Evolutionary conservation across 345 rosid species (phyloP).

Genomic region (Cardamine chenopodiifolia): DNA sequence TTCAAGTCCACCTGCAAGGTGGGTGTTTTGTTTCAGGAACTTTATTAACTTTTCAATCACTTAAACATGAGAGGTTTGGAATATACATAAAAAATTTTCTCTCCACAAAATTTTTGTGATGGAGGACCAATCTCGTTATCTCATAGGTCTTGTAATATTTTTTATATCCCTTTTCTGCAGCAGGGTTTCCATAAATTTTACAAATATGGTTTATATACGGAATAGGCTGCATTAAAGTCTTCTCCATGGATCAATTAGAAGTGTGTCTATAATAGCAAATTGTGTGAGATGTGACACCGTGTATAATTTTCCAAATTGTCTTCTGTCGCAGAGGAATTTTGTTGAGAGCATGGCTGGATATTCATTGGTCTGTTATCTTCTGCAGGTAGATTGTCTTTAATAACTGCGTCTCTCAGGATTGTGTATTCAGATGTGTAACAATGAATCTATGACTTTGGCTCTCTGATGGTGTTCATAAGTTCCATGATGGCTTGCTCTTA

Average conservation of each 20-base stretch:
- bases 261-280: neutral
- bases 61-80: slow-evolving; percentile 20
- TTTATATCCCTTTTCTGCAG: neutral
- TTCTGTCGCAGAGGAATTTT: slow-evolving; percentile 81
- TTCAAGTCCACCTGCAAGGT: slow-evolving; percentile 13
- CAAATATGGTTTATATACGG: neutral
- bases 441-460: neutral
- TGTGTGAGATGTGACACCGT: neutral
- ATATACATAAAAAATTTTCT: neutral
- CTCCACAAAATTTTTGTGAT: neutral
- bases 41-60: slow-evolving; percentile 3
- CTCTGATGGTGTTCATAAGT: neutral
- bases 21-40: slow-evolving; percentile 6
- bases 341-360: slow-evolving; percentile 99
- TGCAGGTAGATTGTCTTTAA: slow-evolving; percentile 59
- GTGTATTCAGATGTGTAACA: neutral
- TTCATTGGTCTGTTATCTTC: slow-evolving; percentile 95
- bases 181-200: neutral
- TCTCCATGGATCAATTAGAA: neutral
- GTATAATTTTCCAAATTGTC: slow-evolving; percentile 5
- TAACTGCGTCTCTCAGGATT: slow-evolving; percentile 1
- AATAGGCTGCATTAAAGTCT: neutral
- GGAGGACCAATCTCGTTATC: neutral
- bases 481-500: slow-evolving; percentile 11
- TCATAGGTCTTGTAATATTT: neutral